These are phyloP conservation scores for Physcia stellaris DNA, from an alignment of 495 filamentous ascomycete species.

Conservation along the genomic window DNA sequence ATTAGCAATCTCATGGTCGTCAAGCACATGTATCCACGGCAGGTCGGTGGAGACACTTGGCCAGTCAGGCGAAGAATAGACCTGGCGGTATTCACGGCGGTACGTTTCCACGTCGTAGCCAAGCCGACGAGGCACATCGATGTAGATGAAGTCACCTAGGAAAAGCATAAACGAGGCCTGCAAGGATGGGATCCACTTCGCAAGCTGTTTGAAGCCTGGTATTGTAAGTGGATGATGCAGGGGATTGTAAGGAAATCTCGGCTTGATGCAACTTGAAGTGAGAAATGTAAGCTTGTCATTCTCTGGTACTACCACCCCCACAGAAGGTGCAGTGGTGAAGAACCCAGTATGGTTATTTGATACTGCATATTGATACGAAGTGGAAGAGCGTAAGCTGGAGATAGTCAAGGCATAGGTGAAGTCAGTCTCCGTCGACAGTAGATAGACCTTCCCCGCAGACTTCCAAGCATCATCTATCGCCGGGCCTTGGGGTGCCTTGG, in stretches of 20 bases:
- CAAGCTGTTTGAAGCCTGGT: slow-evolving; percentile 57
- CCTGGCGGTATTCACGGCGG: slow-evolving; percentile 78
- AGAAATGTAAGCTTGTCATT: slow-evolving; percentile 66
- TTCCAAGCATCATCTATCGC: slow-evolving; percentile 39
- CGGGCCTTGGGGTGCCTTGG: slow-evolving; percentile 8
- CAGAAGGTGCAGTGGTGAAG: slow-evolving; percentile 57
- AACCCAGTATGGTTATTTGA: slow-evolving; percentile 73
- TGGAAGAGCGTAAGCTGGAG: slow-evolving; percentile 40
- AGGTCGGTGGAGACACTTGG: slow-evolving; percentile 40
- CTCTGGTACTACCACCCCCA: slow-evolving; percentile 40
- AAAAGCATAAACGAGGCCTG: slow-evolving; percentile 88
- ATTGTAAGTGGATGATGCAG: slow-evolving; percentile 69
- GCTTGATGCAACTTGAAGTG: slow-evolving; percentile 82
- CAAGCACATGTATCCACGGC: slow-evolving; percentile 90
- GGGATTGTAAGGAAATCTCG: slow-evolving; percentile 76
- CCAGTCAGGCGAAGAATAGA: slow-evolving; percentile 92
- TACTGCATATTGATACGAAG: slow-evolving; percentile 64
- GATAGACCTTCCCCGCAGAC: slow-evolving; percentile 45
- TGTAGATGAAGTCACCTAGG: slow-evolving; percentile 97
- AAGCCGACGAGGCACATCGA: slow-evolving; percentile 74
- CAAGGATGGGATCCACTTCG: slow-evolving; percentile 46
- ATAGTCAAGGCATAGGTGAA: slow-evolving; percentile 57
- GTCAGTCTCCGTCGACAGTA: slow-evolving; percentile 63
- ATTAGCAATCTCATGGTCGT: slow-evolving; percentile 93
- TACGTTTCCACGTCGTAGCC: slow-evolving; percentile 61